Conservation (phyloP, 2,329 filamentous ascomycete genomes). For the Knoxdaviesia capensis region DNA sequence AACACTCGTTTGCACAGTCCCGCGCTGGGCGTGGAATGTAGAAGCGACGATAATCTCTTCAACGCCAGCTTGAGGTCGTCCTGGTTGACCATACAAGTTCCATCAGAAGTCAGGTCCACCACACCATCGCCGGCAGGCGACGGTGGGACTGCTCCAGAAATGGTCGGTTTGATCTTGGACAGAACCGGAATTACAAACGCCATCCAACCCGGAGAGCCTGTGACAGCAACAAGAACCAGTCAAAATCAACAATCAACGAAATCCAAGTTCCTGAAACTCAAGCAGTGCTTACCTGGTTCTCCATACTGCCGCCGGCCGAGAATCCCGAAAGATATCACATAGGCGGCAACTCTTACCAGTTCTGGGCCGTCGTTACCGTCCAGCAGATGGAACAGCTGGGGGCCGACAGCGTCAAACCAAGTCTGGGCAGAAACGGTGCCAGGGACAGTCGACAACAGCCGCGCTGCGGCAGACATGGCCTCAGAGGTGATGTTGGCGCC, state of each 20-base stretch:
- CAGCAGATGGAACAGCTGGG: slow-evolving; percentile 39
- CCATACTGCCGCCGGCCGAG: slow-evolving; percentile 42
- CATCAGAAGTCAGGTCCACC: slow-evolving; percentile 19
- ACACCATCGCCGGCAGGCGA: slow-evolving; percentile 15
- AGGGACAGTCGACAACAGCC: slow-evolving; percentile 40
- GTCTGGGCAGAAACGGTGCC: slow-evolving; percentile 26
- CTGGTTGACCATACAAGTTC: slow-evolving; percentile 13
- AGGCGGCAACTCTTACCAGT: slow-evolving; percentile 35
- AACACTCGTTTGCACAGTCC: slow-evolving; percentile 43
- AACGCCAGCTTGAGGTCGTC: slow-evolving; percentile 29
- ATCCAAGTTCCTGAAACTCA: background rate
- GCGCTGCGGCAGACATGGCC: slow-evolving; percentile 41
- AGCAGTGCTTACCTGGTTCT: slow-evolving; percentile 27
- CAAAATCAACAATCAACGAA: background rate
- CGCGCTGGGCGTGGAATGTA: slow-evolving; percentile 45
- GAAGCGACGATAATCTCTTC: slow-evolving; percentile 30
- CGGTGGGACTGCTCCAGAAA: slow-evolving; percentile 2
- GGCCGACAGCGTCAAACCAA: slow-evolving; percentile 41
- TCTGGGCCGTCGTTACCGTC: slow-evolving; percentile 39
- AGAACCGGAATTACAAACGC: slow-evolving; percentile 39
- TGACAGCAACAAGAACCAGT: background rate
- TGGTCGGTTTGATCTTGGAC: slow-evolving; percentile 24
- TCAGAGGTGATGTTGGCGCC: slow-evolving; percentile 48
- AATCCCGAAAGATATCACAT: slow-evolving; percentile 46
- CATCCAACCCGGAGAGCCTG: slow-evolving; percentile 39